phyloP scores from a whole-genome alignment of 2,329 filamentous ascomycete genomes.

The Atkinsonella hypoxylon region DNA sequence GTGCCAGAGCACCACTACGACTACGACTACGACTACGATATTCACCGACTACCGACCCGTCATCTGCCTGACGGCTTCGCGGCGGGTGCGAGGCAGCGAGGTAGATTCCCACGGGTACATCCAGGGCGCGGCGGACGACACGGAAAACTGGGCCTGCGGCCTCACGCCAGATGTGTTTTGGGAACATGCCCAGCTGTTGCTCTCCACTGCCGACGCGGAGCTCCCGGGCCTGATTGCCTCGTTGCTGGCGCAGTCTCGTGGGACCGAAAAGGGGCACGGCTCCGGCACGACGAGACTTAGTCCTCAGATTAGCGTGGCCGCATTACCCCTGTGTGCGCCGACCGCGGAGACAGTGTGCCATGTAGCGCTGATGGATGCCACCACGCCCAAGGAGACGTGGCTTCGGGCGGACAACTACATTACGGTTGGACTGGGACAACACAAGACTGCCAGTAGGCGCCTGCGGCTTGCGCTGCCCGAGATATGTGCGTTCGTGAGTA shows the following conservation, averaged over 20 bases:
- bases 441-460: slow-evolving; percentile 72
- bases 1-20: slow-evolving; percentile 7
- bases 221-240: slow-evolving; percentile 36
- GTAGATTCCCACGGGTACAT: slow-evolving; percentile 58
- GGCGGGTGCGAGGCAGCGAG: slow-evolving; percentile 56
- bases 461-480: slow-evolving; percentile 58
- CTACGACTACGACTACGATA: too few species aligned
- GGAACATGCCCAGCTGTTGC: slow-evolving; percentile 48
- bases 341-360: slow-evolving; percentile 19
- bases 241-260: slow-evolving; percentile 15
- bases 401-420: slow-evolving; percentile 26
- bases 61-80: slow-evolving; percentile 77
- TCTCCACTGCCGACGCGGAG: slow-evolving; percentile 54
- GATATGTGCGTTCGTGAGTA: slow-evolving; percentile 44
- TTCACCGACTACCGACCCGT: slow-evolving; percentile 56
- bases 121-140: slow-evolving; percentile 90
- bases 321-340: slow-evolving; percentile 16
- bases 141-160: slow-evolving; percentile 80
- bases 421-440: slow-evolving; percentile 53
- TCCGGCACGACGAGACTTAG: slow-evolving; percentile 18
- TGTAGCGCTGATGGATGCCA: slow-evolving; percentile 30
- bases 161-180: slow-evolving; percentile 74
- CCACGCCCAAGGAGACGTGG: slow-evolving; percentile 33
- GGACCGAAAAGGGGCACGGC: background rate
- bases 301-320: slow-evolving; percentile 24